Percentiles rank a stretch among this genome's conserved stretches.
Conservation (phyloP, 441 rosid genomes). For the Kokia cookei region DNA sequence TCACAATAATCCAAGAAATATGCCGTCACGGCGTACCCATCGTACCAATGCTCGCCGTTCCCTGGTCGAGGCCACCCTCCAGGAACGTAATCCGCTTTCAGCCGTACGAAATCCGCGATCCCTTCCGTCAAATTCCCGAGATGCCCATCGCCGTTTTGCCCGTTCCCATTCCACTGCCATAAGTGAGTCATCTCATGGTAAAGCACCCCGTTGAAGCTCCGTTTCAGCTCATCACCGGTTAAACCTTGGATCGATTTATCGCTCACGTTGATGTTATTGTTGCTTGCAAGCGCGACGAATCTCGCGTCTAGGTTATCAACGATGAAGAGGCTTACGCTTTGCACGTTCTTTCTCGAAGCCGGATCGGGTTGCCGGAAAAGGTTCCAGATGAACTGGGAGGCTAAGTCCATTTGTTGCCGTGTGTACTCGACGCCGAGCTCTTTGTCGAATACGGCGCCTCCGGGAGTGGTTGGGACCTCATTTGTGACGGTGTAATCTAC, state of each 20-base stretch:
- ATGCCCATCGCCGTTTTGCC: not conserved
- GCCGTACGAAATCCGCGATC: conserved; percentile 36
- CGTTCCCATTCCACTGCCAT: conserved; percentile 47
- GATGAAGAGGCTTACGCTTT: not conserved
- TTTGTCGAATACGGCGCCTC: not conserved
- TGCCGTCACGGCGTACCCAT: conserved; percentile 46
- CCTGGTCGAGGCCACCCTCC: conserved; percentile 36
- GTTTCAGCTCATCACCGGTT: conserved; percentile 17
- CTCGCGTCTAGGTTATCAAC: not conserved
- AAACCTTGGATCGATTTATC: conserved; percentile 9
- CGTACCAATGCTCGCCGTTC: conserved; percentile 41
- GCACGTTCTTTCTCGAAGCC: not conserved
- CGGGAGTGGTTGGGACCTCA: not conserved
- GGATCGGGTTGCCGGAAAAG: not conserved
- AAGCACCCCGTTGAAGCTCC: conserved; percentile 25
- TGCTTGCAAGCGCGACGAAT: not conserved
- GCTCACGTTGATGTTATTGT: conserved; percentile 15
- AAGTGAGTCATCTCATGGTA: conserved; percentile 39
- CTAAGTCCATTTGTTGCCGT: not conserved
- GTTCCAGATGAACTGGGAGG: not conserved
- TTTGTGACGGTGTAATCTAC: not conserved
- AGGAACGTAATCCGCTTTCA: conserved; percentile 30
- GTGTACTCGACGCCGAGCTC: not conserved
- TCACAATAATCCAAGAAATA: conserved; percentile 46
- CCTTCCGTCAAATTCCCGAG: conserved; percentile 34